Base-by-base conservation (phyloP, 2,329 filamentous ascomycete genomes). In the Fusarium caatingaense region DNA sequence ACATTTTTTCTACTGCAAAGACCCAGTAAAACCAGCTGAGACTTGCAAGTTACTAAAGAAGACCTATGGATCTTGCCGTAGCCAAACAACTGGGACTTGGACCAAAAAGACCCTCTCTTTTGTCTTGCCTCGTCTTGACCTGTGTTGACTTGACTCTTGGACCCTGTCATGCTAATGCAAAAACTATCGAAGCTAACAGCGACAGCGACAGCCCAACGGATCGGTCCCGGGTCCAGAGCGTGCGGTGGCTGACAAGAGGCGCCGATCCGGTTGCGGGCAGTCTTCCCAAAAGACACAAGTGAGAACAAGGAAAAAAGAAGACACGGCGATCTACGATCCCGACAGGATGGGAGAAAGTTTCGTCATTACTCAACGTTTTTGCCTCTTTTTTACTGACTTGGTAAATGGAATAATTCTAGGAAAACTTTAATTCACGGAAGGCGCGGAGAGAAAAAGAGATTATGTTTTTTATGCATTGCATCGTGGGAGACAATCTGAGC, bases 121-220 rank as follows among this genome's bases (percentile, higher is more conserved):
- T 21, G 46, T 21, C 45, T 16, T 32, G 46, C 20, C 20, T 16
- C n/a, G 49, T 27, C 34, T 23, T 51, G 23, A 37, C 49, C 18
- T 44, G 34, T 37, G 18, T 16, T 44, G 41, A 23, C 60, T 60
- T 34, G 55, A 48, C 63, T 56, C 64, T 66, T 66, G 54, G 67
- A 48, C 65, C 60, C 64, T 68, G 42, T 63, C 55, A 21, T 49
- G 44, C 54, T 57, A 57, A 57, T 50, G 54, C 54, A 70, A 68
- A 72, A 58, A 68, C 73, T 73, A 75, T 75, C 73, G 66, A 70
- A 63, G 71, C 68, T 66, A 66, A 42, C 55, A 55, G 47, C 16
- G 27, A 49, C 48, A 49, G 61, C 34, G 27, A 49, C 48, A 49
- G 61, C 34, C 51, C 55, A 61, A 34, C 45, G 40, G 62, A 66